phyloP scores from a whole-genome alignment of 352 stramenopile genomes.

The Globisporangium canariense region DNA sequence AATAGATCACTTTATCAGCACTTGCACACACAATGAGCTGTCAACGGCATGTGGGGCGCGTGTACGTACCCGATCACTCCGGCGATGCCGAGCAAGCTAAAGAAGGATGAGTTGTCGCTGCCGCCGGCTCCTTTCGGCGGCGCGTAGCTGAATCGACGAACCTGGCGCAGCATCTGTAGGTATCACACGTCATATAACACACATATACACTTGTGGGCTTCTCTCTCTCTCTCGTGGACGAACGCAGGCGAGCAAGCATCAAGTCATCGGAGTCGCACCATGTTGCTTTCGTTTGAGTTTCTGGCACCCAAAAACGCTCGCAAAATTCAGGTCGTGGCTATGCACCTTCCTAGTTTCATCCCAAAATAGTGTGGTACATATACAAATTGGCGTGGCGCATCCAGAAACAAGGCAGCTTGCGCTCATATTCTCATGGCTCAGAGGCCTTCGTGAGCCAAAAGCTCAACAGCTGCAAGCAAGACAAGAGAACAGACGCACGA shows the following conservation, averaged over 20 bases:
- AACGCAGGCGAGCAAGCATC: neutral
- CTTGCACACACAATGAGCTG: neutral
- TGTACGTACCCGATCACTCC: slow-evolving; percentile 50
- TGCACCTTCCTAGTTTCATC: neutral
- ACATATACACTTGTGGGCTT: neutral
- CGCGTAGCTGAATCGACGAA: slow-evolving; percentile 64
- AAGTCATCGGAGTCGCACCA: neutral
- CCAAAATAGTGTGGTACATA: neutral
- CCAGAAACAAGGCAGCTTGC: neutral
- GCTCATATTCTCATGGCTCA: neutral
- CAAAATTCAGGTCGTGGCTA: neutral
- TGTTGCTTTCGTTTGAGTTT: neutral
- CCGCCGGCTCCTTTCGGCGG: slow-evolving; percentile 53
- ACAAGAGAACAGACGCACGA: neutral
- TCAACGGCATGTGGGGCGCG: too few relatives aligned
- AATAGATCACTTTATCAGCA: neutral
- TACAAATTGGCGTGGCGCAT: neutral
- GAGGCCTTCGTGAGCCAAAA: neutral
- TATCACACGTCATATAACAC: neutral
- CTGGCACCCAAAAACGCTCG: neutral
- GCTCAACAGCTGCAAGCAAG: neutral
- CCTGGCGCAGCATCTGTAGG: slow-evolving; percentile 22
- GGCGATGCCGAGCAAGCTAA: slow-evolving; percentile 67
- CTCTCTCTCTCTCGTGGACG: neutral
- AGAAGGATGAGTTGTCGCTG: slow-evolving; percentile 80